Evolutionary conservation across 305 asterid genomes (phyloP), one percentile per base, ranked within the genome.

Genomic region (Solanum chacoense): DNA sequence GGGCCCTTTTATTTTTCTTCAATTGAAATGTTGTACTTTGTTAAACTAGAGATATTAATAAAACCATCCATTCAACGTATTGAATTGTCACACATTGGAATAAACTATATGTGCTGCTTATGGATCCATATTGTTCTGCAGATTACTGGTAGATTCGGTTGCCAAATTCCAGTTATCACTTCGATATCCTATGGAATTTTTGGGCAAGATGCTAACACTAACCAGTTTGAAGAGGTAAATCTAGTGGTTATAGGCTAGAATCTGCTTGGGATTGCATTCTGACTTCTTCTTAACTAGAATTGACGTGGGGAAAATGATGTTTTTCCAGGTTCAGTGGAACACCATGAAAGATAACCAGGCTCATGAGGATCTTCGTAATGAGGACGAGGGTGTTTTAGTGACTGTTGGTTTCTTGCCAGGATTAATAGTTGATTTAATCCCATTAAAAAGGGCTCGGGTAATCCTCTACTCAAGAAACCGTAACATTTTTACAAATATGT

Each of bases 371-470:
- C 38, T 63, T 88, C 89, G 12, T 88, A 91, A 69, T 89, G 91
- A 45, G 73, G 89, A 88, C 73, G 38, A 80, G 36, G 99, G 96
- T 86, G 91, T 97, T 81, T 76, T 93, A 79, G 79, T 97, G 92
- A 95, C 96, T 34, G 93, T 95, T 88, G 98, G 99, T 85, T 93
- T 92, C 88, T 91, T 97, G 35, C 97, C 98, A 0, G 98, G 98
- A 75, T 84, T 97, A 72, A 95, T 88, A 93, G 92, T 92, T 88
- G 89, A 89, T 88, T 88, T 94, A 89, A 88, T 96, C 90, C 95
- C 98, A 20, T 87, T 95, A 73, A 75, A 73, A 84, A 86, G 84
- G 83, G 63, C 86, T 67, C 78, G 78, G 95, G 96, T 95, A 93
- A 87, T 22, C 55, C 28, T 74, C 31, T 74, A 72, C 76, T 3